Base-by-base conservation (phyloP, 441 rosid species). In the Pelargonium fulgidum region DNA sequence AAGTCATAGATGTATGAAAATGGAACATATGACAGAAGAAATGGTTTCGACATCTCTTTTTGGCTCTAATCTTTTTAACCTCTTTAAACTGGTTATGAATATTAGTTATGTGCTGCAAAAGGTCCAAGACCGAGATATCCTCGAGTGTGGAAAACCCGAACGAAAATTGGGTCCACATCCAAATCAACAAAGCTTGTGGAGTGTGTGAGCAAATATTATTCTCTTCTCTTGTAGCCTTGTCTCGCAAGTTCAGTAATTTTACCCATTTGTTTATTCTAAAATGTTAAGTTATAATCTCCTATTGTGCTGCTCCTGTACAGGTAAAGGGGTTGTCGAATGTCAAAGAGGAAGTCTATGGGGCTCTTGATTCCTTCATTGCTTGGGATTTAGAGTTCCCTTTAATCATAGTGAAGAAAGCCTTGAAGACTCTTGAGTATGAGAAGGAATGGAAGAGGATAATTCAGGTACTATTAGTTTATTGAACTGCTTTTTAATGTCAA, bases 341-440 rank as follows among this genome's bases (percentile, higher is more conserved):
- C 14, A 91, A 91, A 82, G 96, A 91, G 81, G 99, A 91, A 84
- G 87, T 94, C 17, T 91, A 86, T 7, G 97, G 97, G 70, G 97
- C 94, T 56, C 97, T 91, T 70, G 99, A 91, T 79, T 87, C 99
- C 0, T 87, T 90, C 70, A 81, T 94, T 75, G 97, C 99, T 42
- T 94, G 97, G 97, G 99, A 94, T 1, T 75, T 94, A 78, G 97
- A 94, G 84, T 94, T 94, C 80, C 97, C 97, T 33, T 74, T 94
- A 52, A 84, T 94, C 64, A 81, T 89, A 3, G 92, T 94, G 41
- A 94, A 94, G 87, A 94, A 94, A 83, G 97, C 99, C 29, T 76
- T 90, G 80, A 89, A 80, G 78, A 77, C 75, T 73, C 96, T 94
- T 47, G 97, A 94, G 81, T 65, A 80, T 26, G 83, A 87, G 63